Percentiles rank a stretch among this genome's conserved stretches.
phyloP scores from a whole-genome alignment of 306 rosid species.

The Canavalia ensiformis region DNA sequence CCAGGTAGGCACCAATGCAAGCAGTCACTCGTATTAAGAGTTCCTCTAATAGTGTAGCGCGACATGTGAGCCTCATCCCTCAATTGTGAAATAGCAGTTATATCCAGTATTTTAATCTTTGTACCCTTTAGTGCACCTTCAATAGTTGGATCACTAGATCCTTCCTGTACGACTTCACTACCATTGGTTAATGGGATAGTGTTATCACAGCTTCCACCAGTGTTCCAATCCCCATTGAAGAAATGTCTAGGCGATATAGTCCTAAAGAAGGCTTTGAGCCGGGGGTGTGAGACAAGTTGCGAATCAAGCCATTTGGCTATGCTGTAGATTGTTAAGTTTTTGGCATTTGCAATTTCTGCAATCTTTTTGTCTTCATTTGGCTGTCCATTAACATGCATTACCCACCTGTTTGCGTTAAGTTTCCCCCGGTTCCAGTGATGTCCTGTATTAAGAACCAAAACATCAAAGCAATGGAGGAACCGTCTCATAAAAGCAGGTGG shows the following conservation, averaged over 20 bases:
- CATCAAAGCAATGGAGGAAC: constrained; percentile 71
- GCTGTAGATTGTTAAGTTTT: constrained; percentile 77
- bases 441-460: constrained; percentile 92
- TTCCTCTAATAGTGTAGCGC: constrained; percentile 69
- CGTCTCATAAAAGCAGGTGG: constrained; percentile 83
- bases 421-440: constrained; percentile 98
- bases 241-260: constrained; percentile 93
- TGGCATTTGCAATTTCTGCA: constrained; percentile 68
- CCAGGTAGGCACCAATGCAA: constrained; percentile 98
- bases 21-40: constrained; percentile 72
- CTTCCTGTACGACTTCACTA: constrained; percentile 68
- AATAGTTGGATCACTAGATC: constrained; percentile 66
- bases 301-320: constrained; percentile 79
- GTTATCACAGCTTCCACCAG: constrained; percentile 87
- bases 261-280: constrained; percentile 84
- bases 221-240: constrained; percentile 92
- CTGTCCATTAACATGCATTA: constrained; percentile 80
- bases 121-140: constrained; percentile 87
- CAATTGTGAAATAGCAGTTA: constrained; percentile 82
- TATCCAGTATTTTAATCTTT: constrained; percentile 77
- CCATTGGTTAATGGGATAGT: constrained; percentile 71
- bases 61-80: constrained; percentile 97
- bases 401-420: constrained; percentile 79
- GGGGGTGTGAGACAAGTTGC: constrained; percentile 70
- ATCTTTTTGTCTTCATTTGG: constrained; percentile 64